phyloP scores from a whole-genome alignment of 192 early-diverging fungal genomes.

The Backusella macrospora region DNA sequence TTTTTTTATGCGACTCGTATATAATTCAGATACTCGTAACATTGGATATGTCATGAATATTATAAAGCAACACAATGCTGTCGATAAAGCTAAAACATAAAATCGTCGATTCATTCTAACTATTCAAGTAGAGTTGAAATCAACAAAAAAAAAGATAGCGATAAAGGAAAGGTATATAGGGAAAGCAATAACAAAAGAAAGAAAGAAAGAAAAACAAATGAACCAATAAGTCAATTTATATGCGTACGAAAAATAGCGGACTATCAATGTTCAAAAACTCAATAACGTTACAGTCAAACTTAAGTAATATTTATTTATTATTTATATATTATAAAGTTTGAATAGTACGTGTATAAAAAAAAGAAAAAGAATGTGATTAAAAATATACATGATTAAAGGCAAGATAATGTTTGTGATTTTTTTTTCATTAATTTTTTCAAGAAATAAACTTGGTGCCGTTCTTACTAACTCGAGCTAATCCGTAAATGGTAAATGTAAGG shows the following conservation, averaged over 20 bases:
- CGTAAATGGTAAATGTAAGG: constrained; percentile 20
- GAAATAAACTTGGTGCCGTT: no score
- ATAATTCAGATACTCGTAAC: not conserved
- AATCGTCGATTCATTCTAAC: not conserved
- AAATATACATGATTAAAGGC: not conserved
- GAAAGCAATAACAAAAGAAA: not conserved
- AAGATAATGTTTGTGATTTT: not conserved
- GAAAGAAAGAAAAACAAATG: not conserved
- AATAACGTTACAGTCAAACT: not conserved
- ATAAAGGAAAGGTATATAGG: not conserved
- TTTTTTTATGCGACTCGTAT: not conserved
- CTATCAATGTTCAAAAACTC: not conserved
- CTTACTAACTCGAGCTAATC: not conserved
- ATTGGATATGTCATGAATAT: not conserved
- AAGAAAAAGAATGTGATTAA: constrained; percentile 5
- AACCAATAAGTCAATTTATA: not conserved
- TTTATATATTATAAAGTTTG: constrained; percentile 1
- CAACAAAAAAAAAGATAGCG: not conserved
- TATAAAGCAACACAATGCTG: not conserved
- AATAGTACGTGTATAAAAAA: not conserved
- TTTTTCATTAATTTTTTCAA: not conserved
- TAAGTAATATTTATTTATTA: constrained; percentile 8
- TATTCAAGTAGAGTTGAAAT: not conserved
- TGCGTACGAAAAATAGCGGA: not conserved
- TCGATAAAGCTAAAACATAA: not conserved